A percentile compares a stretch with the other conserved stretches of the same genome.
Conservation (phyloP, 2,329 filamentous ascomycete genomes). For the Camptophora hylomeconis region DNA sequence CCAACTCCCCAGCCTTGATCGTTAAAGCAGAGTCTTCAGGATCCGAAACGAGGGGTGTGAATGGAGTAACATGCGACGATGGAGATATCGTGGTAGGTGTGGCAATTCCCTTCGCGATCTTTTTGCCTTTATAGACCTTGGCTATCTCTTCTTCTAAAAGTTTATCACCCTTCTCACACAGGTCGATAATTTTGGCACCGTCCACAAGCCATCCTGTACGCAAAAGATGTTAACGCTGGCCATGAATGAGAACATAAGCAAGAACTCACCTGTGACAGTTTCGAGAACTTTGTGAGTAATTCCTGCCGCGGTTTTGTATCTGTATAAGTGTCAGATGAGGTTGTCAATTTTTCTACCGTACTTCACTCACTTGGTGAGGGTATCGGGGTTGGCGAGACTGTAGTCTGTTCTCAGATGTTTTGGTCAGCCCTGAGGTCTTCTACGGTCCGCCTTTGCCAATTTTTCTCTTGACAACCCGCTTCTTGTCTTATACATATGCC, state of each 20-base stretch:
- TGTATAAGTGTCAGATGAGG: constrained; percentile 1
- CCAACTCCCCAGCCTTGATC: constrained; percentile 71
- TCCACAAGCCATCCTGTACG: constrained; percentile 55
- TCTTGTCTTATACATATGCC: too few species aligned
- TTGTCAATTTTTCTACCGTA: constrained; percentile 1
- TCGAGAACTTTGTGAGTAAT: constrained; percentile 95
- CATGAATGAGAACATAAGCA: constrained; percentile 37
- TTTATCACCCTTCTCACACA: constrained; percentile 94
- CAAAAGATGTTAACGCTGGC: too few species aligned
- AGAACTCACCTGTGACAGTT: constrained; percentile 51
- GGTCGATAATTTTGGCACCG: constrained; percentile 80
- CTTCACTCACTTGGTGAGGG: constrained; percentile 59
- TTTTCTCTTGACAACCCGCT: too few species aligned
- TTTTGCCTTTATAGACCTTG: constrained; percentile 98
- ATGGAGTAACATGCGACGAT: constrained; percentile 86
- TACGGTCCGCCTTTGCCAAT: too few species aligned
- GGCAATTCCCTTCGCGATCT: constrained; percentile 67
- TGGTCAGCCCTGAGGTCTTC: too few species aligned
- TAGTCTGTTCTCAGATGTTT: constrained; percentile 59
- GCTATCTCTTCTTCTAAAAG: constrained; percentile 82
- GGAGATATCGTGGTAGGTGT: constrained; percentile 77
- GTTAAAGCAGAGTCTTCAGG: constrained; percentile 66
- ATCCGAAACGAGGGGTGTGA: constrained; percentile 83
- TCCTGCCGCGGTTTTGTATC: constrained; percentile 86
- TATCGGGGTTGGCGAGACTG: constrained; percentile 81